A percentile compares a stretch with the other conserved stretches of the same genome.
Evolutionary conservation across 2,329 filamentous ascomycete genomes (phyloP).

Genomic region (Penicillium paneum): DNA sequence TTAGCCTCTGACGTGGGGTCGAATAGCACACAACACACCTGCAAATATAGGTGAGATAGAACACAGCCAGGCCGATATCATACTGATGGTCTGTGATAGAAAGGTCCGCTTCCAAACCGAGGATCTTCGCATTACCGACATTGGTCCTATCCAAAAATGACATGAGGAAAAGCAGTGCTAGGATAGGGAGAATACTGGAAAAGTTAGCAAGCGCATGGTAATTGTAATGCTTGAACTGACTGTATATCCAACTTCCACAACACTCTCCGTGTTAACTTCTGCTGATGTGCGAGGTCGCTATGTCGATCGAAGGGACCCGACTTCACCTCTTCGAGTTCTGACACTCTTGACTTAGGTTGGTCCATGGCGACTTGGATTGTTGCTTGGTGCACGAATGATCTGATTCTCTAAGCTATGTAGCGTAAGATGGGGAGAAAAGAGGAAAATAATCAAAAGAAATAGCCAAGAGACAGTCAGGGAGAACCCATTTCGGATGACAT

Average conservation of each 20-base stretch:
- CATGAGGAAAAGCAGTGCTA: conserved; percentile 64
- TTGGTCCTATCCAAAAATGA: conserved; percentile 69
- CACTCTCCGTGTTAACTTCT: conserved; percentile 43
- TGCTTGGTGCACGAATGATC: not conserved
- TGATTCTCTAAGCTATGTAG: not conserved
- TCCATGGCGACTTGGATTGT: conserved; percentile 17
- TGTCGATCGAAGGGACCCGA: conserved; percentile 12
- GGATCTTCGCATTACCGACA: conserved; percentile 67
- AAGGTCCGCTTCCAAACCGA: conserved; percentile 59
- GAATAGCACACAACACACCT: conserved; percentile 40
- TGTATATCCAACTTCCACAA: conserved; percentile 45
- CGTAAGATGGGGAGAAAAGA: not conserved
- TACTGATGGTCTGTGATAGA: conserved; percentile 61
- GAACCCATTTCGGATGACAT: not conserved
- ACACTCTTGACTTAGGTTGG: conserved; percentile 13
- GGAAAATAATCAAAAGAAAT: not conserved
- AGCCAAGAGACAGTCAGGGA: not conserved
- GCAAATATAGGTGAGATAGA: conserved; percentile 59
- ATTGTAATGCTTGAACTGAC: conserved; percentile 2
- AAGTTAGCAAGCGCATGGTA: not conserved
- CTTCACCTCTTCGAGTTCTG: conserved; percentile 25
- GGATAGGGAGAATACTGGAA: conserved; percentile 57
- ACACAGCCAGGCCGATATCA: conserved; percentile 61
- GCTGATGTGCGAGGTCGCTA: conserved; percentile 16
- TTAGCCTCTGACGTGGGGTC: not conserved